Evolutionary conservation across 371 early-diverging fungal genomes (phyloP), one percentile per base, ranked within the genome.

Genomic region (Mucor sp.): DNA sequence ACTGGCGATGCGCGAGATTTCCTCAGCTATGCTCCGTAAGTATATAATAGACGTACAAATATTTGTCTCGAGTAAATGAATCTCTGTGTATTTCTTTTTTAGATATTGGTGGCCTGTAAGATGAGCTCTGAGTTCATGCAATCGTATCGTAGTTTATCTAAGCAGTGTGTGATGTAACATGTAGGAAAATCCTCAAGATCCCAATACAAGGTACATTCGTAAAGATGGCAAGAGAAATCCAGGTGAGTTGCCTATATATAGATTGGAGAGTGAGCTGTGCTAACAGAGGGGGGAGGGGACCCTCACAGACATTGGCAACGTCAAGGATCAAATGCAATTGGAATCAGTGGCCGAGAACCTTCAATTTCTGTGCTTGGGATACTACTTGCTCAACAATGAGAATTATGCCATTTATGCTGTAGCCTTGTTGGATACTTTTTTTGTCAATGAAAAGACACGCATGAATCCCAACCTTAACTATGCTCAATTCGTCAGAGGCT

Each of bases 81-180:
- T 41, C 15, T 17, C 25, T 19, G 4, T 21, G 21, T n/a, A n/a
- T n/a, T 41, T 4, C 14, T 68, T 2, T 4, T 4, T 30, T 30
- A 80, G 81, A 21, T 80, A 76, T 62, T 80, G 74, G 74, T 80
- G 81, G 81, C 81, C 81, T 35, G 81, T 80, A 76, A 67, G 61
- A 55, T 9, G 15, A 14, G 30, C n/a, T 23, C 50, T 12, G 27
- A 25, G 25, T 43, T 32, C 19, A 41, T 43, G 8, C 30, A 58
- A 25, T 37, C 23, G 17, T 3, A 5, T 11, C 28, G 44, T 41
- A 33, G 6, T 30, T 12, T 17, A 6, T 30, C 21, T 47, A 32
- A n/a, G 4, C 1, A 33, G 33, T 8, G 8, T 33, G 28, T 41
- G 21, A 11, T 27, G 19, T 11, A 17, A 44, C n/a, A n/a, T n/a